Base-by-base conservation (phyloP, 257 asterid species). In the Solanum pinnatisectum region DNA sequence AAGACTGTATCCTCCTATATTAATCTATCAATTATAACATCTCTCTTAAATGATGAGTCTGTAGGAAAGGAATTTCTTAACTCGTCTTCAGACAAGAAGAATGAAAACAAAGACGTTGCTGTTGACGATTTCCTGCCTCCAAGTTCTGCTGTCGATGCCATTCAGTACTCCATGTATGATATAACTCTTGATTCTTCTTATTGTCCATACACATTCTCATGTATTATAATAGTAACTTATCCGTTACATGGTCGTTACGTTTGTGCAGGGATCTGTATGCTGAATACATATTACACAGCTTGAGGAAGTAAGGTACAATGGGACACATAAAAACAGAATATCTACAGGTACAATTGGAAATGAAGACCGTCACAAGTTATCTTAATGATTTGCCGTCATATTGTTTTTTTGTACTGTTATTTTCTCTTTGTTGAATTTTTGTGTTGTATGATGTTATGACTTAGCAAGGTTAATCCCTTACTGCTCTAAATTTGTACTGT, bases 41-140 rank as follows among this genome's bases (percentile, higher is more conserved):
- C 18, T 22, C 22, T 22, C 65, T 1, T 3, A 46, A 15, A 46
- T 27, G 4, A 42, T 23, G 13, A 67, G 4, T 63, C 30, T 60
- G 12, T 60, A 25, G 32, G n/a, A 16, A 9, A 30, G 42, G 18
- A 46, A 44, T 85, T 90, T 49, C 90, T 91, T 89, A 82, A 89
- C 88, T 12, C 3, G 36, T 83, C 39, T 87, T 46, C 78, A 95
- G 98, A 95, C 90, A 95, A 95, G 94, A 95, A 95, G 94, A 95
- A 95, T 40, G 98, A 95, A 92, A 93, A 95, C 91, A 95, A 95
- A 91, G 95, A 95, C 86, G 98, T 95, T 5, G 98, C 94, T 14
- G 97, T 94, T 82, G 88, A 95, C 74, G 97, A 90, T 25, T 95
- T 95, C 74, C 88, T 95, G 92, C 97, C 98, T 63, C 89, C 98